Evolutionary conservation across 495 filamentous ascomycete species (phyloP).

Genomic region (Podospora sp.): DNA sequence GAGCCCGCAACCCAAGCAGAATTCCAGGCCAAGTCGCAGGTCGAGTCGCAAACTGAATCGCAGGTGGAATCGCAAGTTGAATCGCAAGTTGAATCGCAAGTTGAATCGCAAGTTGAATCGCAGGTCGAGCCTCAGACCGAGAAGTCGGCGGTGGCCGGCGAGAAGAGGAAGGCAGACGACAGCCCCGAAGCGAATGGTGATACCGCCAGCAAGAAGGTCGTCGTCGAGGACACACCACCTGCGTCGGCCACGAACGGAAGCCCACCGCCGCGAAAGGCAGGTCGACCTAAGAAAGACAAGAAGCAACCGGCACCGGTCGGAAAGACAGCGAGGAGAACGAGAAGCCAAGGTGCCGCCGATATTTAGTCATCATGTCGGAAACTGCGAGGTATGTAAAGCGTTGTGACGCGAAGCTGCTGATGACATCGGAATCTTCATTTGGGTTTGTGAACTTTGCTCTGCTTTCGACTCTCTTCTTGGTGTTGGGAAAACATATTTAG

Average conservation of each 20-base stretch:
- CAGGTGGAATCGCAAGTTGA: not conserved
- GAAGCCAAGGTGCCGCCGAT: constrained; percentile 48
- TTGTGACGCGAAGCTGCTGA: constrained; percentile 15
- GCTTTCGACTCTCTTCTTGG: not conserved
- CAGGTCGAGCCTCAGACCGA: not conserved
- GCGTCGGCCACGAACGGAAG: constrained; percentile 11
- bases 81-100: not conserved
- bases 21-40: not conserved
- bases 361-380: constrained; percentile 7
- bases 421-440: not conserved
- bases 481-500: not conserved
- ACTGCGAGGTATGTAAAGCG: constrained; percentile 2
- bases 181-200: constrained; percentile 9
- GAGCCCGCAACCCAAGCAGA: constrained; percentile 19
- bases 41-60: no score
- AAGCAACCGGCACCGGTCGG: constrained; percentile 39
- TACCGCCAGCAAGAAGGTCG: constrained; percentile 3
- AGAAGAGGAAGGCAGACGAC: constrained; percentile 15
- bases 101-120: no score
- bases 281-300: constrained; percentile 44
- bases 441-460: not conserved
- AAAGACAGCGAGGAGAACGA: constrained; percentile 44
- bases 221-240: not conserved
- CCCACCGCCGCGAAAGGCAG: constrained; percentile 27
- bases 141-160: not conserved